Conservation (phyloP, 371 early-diverging fungal species). For the Basidiobolus meristosporus region DNA sequence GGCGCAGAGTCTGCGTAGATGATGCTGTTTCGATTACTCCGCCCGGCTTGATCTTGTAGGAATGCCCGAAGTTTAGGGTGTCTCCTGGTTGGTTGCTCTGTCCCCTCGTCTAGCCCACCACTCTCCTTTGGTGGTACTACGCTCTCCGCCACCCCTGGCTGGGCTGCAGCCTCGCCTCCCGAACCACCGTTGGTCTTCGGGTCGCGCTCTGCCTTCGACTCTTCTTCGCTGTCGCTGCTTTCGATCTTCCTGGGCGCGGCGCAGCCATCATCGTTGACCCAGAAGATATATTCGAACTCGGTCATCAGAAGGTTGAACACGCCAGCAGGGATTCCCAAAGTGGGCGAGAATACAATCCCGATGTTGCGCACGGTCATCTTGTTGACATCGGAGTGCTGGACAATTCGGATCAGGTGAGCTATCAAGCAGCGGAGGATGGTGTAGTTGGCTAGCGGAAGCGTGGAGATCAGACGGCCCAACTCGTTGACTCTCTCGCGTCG, state of each 20-base stretch:
- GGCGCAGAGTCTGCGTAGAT: no score
- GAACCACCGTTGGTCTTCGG: no score
- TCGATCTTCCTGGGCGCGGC: conserved; percentile 6
- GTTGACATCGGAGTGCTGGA: conserved; percentile 60
- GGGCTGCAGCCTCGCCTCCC: no score
- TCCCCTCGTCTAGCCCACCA: no score
- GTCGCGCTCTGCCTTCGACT: no score
- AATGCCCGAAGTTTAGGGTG: no score
- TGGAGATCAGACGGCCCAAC: conserved; percentile 53
- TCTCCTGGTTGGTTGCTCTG: no score
- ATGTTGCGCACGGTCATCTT: conserved; percentile 89
- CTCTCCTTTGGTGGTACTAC: no score
- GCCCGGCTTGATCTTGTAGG: no score
- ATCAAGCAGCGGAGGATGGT: conserved; percentile 69
- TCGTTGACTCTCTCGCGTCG: conserved; percentile 49
- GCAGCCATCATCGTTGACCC: conserved; percentile 4
- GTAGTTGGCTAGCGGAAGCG: conserved; percentile 72
- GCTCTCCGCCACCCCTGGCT: no score
- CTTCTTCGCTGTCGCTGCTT: no score
- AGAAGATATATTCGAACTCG: conserved; percentile 74
- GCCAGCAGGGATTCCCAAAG: conserved; percentile 75
- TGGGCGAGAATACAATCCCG: conserved; percentile 88
- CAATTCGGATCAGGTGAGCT: conserved; percentile 74
- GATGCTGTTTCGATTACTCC: no score
- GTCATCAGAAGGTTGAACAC: conserved; percentile 73